Base-by-base conservation (phyloP, 495 filamentous ascomycete species). In the Bathelium albidoporum region DNA sequence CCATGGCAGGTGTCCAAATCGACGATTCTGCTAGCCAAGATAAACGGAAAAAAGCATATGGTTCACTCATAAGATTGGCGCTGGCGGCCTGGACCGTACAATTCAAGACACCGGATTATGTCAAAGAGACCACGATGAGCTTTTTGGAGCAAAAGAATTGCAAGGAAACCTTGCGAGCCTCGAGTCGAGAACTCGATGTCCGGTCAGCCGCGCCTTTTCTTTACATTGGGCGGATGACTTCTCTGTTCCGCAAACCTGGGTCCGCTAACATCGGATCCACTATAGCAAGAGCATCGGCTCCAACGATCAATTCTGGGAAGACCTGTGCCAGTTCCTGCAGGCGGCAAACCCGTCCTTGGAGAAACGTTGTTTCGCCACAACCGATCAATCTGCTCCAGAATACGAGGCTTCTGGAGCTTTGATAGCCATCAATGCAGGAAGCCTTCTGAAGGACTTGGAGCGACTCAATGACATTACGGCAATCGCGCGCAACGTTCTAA, bases 401-500 rank as follows among this genome's bases (percentile, higher is more conserved):
- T 76, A 74, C 52, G 73, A 73, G 41, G 69, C 68, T 5, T 72
- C 67, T 18, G 74, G 73, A 0, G 67, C 69, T 18, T 75, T 94
- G n/a, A 95, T 96, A 65, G 85, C 88, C 32, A 83, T 83, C 68
- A 89, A 94, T 70, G 87, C 90, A 65, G 79, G 81, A 22, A 81
- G 81, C 9, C 77, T 96, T 58, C 85, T 89, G 68, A 87, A 89
- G 65, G 90, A 95, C 69, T 80, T 97, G 43, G 87, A 91, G 71
- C 82, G 89, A 58, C 75, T 96, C 24, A 92, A 93, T 76, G 90
- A 90, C 75, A 73, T 96, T 18, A 86, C 92, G 71, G 84, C 88
- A 32, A 90, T 96, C 69, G 87, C 87, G 14, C 80, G 91, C 59
- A 96, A 97, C 72, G 80, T 93, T 49, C 80, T 96, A 1, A 89